phyloP scores from a whole-genome alignment of 2,329 filamentous ascomycete genomes.

The Huntiella abstrusa region DNA sequence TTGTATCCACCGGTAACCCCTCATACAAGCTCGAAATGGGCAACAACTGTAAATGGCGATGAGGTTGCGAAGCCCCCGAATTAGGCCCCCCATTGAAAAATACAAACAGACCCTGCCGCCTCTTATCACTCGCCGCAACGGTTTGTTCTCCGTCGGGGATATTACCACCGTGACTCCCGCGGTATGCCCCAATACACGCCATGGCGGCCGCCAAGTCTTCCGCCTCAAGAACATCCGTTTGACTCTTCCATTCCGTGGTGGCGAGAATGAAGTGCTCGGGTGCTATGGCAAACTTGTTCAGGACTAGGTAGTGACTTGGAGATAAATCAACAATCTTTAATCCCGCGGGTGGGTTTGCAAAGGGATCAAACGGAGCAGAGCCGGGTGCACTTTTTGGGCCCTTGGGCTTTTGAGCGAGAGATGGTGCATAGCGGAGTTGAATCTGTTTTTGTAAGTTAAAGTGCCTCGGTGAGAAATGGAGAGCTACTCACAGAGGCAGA shows the following conservation, averaged over 20 bases:
- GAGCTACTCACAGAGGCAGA: conserved; percentile 23
- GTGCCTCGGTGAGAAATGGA: not conserved
- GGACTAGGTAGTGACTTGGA: conserved; percentile 41
- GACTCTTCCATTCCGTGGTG: conserved; percentile 42
- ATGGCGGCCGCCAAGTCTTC: conserved; percentile 42
- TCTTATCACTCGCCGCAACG: conserved; percentile 13
- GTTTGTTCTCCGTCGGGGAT: conserved; percentile 11
- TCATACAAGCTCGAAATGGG: conserved; percentile 44
- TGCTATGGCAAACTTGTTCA: conserved; percentile 61
- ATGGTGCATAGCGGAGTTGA: conserved; percentile 52
- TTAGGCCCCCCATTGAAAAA: conserved; percentile 54
- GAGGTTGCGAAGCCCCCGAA: conserved; percentile 53
- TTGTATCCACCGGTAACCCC: conserved; percentile 21
- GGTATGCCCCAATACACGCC: conserved; percentile 41
- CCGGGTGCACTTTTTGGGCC: conserved; percentile 16
- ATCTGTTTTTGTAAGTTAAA: conserved; percentile 29
- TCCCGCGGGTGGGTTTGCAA: conserved; percentile 33
- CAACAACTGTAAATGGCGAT: conserved; percentile 54
- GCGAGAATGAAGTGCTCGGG: conserved; percentile 54
- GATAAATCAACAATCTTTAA: conserved; percentile 34
- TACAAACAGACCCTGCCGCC: conserved; percentile 29
- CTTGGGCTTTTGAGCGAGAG: conserved; percentile 49
- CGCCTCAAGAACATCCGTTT: conserved; percentile 42
- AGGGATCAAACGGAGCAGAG: conserved; percentile 35
- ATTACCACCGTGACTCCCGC: conserved; percentile 14